Conservation (phyloP, 228 moss, liverwort and hornwort genomes). For the Sphagnum magellanicum region DNA sequence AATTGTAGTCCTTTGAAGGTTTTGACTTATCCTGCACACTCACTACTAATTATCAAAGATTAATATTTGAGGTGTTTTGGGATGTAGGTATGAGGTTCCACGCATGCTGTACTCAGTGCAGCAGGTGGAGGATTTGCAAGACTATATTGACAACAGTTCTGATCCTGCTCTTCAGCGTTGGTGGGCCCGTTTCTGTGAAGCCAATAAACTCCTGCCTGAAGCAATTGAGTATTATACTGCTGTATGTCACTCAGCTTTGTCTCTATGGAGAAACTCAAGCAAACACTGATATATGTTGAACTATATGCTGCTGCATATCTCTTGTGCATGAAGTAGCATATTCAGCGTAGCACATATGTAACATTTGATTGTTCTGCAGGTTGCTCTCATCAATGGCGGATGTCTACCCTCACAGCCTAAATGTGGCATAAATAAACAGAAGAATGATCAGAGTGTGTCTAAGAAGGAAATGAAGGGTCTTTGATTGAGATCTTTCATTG, state of each 20-base stretch:
- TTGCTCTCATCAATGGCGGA: background rate
- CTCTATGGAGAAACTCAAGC: background rate
- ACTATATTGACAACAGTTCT: slow-evolving; percentile 75
- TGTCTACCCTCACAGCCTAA: background rate
- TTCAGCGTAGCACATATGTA: background rate
- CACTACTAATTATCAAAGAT: background rate
- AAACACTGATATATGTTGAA: background rate
- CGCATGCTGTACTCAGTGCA: slow-evolving; percentile 81
- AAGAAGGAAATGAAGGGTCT: too few species aligned
- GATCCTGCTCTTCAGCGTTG: slow-evolving; percentile 79
- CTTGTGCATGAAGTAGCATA: background rate
- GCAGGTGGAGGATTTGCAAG: slow-evolving; percentile 80
- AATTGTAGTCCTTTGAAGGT: background rate
- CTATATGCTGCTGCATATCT: background rate
- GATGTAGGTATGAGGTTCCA: slow-evolving; percentile 78
- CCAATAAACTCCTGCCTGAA: slow-evolving; percentile 71
- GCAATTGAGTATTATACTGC: slow-evolving; percentile 78
- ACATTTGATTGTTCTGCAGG: background rate
- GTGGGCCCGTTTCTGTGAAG: slow-evolving; percentile 99
- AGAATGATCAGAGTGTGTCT: too few species aligned
- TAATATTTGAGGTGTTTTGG: background rate
- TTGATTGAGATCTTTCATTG: too few species aligned
- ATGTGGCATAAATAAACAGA: too few species aligned
- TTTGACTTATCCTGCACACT: background rate
- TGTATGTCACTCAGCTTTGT: slow-evolving; percentile 29